Base-by-base conservation (phyloP, 306 rosid genomes). In the Cercis canadensis region DNA sequence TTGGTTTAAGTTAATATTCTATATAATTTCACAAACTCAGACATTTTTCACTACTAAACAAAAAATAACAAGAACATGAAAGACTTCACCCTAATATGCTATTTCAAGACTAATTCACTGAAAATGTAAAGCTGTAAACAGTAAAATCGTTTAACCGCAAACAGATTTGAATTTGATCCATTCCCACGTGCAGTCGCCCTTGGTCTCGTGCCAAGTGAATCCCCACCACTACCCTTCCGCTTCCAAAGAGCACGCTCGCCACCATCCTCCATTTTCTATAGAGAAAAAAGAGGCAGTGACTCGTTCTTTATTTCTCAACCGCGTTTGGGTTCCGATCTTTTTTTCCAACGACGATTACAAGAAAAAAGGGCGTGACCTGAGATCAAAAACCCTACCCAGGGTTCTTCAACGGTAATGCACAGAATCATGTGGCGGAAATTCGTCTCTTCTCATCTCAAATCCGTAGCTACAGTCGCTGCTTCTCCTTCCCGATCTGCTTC, bases 391-490 rank as follows among this genome's bases (percentile, higher is more conserved):
- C 19, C 49, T 15, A 1, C 7, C 45, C 4, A 45, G 55, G 41
- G 24, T 32, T 10, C 75, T 17, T 37, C 37, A 16, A 18, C 13
- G n/a, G n/a, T 8, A 24, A 9, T 2, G 13, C 19, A 13, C 24
- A 40, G 10, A 75, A 75, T 60, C 78, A 87, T 89, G 96, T 89
- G 89, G 86, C 91, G 98, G 75, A 84, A 87, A 71, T 58, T 90
- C 7, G 53, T 87, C 68, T 72, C 88, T 76, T 84, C 96, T 19
- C 81, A 82, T 0, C 86, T 90, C 84, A 81, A 80, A 87, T 66
- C 92, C 90, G 86, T 88, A 69, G 52, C 78, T 13, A 5, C 78
- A 9, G 51, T 67, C 51, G 50, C 80, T 31, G 19, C 88, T 56
- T 39, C 79, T 36, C 24, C 83, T 12, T 64, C 73, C 71, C 87